Base-by-base conservation (phyloP, 371 early-diverging fungal genomes). In the Blakeslea trispora region DNA sequence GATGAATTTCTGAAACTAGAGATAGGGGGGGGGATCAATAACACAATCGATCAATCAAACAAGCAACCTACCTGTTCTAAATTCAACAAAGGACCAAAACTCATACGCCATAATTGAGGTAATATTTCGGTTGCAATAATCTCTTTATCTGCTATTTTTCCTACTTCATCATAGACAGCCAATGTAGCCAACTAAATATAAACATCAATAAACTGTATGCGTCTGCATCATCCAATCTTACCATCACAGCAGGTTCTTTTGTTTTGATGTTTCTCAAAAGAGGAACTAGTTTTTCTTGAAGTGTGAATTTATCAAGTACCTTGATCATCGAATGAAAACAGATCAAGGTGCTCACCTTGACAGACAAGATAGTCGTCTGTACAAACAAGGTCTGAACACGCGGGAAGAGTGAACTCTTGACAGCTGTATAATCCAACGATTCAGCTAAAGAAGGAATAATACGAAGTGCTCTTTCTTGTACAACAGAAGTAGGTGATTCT, bases 391-490 rank as follows among this genome's bases (percentile, higher is more conserved):
- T 74, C 64, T 88, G 86, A 14, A 92, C 83, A 41, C 86, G 82
- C 3, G 92, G 91, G 58, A 91, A 88, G 39, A 94, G 67, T 0
- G 85, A 78, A 5, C 79, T 81, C 46, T 87, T 89, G 23, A 91
- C 75, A 4, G 90, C 83, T 23, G 85, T 80, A 57, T 89, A 85
- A 48, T 89, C 90, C 35, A 92, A 62, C 1, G 78, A 75, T 24
- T 85, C 81, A 3, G 83, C 71, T 35, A 91, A 63, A 0, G 66
- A 48, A 9, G 91, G 90, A 1, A 90, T 75, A 5, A 83, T 83
- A 53, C 85, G 79, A 21, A 93, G 68, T 3, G 90, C 91, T 52
- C 86, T 89, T 51, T 92, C 91, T 60, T 91, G 92, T 13, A 94
- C 85, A n/a, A 77, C 66, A 32, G 71, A 71, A 7, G 81, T 77